phyloP scores from a whole-genome alignment of 805 yeast species.

The Candida yuanshanica region DNA sequence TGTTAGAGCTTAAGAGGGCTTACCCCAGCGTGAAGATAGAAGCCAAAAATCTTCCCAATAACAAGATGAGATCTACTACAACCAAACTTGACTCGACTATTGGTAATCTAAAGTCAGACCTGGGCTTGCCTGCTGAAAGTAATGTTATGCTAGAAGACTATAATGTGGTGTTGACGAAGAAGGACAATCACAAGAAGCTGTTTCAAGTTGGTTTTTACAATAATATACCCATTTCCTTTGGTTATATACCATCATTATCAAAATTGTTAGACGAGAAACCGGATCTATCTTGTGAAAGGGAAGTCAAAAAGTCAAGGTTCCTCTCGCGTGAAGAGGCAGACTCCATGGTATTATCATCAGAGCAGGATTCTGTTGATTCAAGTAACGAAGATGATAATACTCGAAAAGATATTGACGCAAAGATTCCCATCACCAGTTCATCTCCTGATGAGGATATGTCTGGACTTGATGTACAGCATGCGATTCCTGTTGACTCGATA shows the following conservation, averaged over 20 bases:
- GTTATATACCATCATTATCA: no score
- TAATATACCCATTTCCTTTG: neutral
- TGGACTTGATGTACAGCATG: neutral
- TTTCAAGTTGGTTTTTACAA: neutral
- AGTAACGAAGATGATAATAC: neutral
- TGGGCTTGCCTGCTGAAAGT: neutral
- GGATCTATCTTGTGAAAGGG: no score
- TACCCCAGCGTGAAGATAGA: neutral
- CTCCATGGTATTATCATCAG: neutral
- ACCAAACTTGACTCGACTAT: neutral
- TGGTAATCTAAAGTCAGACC: neutral
- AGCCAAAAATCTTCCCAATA: neutral
- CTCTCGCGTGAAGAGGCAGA: neutral
- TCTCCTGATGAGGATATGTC: neutral
- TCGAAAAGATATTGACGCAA: no score
- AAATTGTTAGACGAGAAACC: no score
- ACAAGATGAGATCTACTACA: neutral
- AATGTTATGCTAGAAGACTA: neutral
- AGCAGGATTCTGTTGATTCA: neutral
- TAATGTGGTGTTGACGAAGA: neutral
- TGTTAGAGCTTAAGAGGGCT: neutral
- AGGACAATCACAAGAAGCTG: neutral
- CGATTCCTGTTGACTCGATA: neutral
- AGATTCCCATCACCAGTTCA: no score
- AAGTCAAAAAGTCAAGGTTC: neutral